Percentiles rank a stretch among this genome's conserved stretches.
Conservation (phyloP, 176 grass and related monocot species). For the Cenchrus purpureus region DNA sequence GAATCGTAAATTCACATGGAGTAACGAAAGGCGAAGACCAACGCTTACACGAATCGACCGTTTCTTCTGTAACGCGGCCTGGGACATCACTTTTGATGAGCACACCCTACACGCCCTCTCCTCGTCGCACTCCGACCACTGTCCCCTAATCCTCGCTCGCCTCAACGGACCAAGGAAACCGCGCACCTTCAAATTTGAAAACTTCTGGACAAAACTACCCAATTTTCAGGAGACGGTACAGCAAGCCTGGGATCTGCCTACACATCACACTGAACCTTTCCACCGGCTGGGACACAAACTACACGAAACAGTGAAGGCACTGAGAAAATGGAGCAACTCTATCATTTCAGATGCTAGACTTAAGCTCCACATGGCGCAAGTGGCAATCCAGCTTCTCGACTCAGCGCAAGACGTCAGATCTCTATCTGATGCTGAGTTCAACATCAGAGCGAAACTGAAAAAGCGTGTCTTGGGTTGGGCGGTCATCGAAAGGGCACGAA, state of each 20-base stretch:
- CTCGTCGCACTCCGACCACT: neutral
- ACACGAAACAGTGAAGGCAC: fast-evolving
- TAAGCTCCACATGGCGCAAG: neutral
- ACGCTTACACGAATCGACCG: neutral
- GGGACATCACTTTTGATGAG: fast-evolving
- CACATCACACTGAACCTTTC: neutral
- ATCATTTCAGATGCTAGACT: neutral
- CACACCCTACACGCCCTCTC: neutral
- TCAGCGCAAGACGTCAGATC: fast-evolving
- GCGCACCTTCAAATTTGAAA: neutral
- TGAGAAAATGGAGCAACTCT: neutral
- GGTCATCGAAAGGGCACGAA: neutral
- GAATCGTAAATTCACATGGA: neutral
- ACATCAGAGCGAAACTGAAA: neutral
- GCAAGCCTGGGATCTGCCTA: neutral
- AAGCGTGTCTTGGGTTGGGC: neutral
- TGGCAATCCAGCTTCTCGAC: neutral
- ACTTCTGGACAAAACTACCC: neutral
- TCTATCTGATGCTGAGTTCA: fast-evolving
- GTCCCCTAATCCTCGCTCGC: too few species aligned
- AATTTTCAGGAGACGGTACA: neutral
- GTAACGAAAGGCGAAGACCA: neutral
- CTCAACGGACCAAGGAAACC: too few species aligned
- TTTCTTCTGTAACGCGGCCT: neutral
- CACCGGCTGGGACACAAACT: neutral